Base-by-base conservation (phyloP, 495 filamentous ascomycete species). In the Thermochaetoides thermophila region DNA sequence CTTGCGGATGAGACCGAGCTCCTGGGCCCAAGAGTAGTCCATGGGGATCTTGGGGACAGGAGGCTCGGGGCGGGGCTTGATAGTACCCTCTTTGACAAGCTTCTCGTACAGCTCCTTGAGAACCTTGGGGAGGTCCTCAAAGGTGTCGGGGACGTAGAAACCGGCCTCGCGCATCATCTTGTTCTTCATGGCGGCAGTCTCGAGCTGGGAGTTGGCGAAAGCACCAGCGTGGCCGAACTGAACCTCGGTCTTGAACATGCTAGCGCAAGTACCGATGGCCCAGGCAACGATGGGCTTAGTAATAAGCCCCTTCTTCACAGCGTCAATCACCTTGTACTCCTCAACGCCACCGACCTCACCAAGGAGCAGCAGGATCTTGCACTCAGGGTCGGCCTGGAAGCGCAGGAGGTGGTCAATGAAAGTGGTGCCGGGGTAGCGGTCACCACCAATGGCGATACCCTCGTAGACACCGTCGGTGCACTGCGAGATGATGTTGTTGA, bases 181-280 rank as follows among this genome's bases (percentile, higher is more conserved):
- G 74, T 97, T 97, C 82, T 97, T 97, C 56, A 71, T 65, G 31
- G 79, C 79, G 30, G 89, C 89, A 27, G 91, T 97, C 73, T 97
- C 89, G 44, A 97, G 82, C 60, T 95, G 77, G 28, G 91, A 96
- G 72, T 97, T 97, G 69, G 89, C 89, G 42, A 94, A 94, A 7
- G 89, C 84, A 61, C 89, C 89, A 47, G 89, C 89, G 68, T 97
- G 89, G 50, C 89, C 89, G 66, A 97, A 97, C 61, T 97, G 89
- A 20, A 97, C 89, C 71, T 97, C 89, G 11, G 89, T 97, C 80
- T 94, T 95, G 69, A 97, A 91, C 89, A 97, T 83, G 73, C 82
- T 84, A 25, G 89, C 87, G 61, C 91, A 95, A 52, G 89, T 97
- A 66, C 89, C 89, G 46, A 97, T 97, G 45, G 89, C 89, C 89